A percentile compares a stretch with the other conserved stretches of the same genome.
phyloP scores from a whole-genome alignment of 192 early-diverging fungal species.

The Irineochytrium annulatum region DNA sequence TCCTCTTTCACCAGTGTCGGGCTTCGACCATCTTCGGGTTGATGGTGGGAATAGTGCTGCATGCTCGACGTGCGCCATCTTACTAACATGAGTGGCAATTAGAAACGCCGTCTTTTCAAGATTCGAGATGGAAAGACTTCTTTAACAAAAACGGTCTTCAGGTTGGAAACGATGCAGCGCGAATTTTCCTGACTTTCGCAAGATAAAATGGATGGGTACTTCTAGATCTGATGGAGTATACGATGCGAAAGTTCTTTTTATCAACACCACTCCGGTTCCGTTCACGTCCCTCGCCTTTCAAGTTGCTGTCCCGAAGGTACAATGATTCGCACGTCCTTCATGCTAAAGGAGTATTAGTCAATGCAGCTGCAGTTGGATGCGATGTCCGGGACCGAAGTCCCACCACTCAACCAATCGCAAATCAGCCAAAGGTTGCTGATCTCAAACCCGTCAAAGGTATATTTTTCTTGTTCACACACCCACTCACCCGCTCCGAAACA shows the following conservation, averaged over 20 bases:
- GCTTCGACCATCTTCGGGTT: no score
- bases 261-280: slow-evolving; percentile 53
- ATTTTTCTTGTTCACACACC: slow-evolving; percentile 4
- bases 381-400: slow-evolving; percentile 28
- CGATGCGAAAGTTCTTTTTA: slow-evolving; percentile 37
- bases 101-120: no score
- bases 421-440: slow-evolving; percentile 40
- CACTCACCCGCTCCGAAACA: background rate
- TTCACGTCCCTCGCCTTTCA: slow-evolving; percentile 46
- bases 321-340: background rate
- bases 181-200: slow-evolving; percentile 24
- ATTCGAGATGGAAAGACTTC: slow-evolving; percentile 30
- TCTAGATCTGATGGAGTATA: background rate
- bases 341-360: slow-evolving; percentile 17
- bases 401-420: slow-evolving; percentile 45
- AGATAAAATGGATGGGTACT: slow-evolving; percentile 22
- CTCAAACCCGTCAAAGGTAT: slow-evolving; percentile 40
- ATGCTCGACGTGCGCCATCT: no score
- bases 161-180: no score
- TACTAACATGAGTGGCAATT: no score
- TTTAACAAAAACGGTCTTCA: slow-evolving; percentile 58
- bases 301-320: slow-evolving; percentile 51
- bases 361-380: slow-evolving; percentile 50
- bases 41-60: no score
- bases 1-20: no score